Evolutionary conservation across 129 eudicot genomes (phyloP), one percentile per base, ranked within the genome.

Genomic region (Tagetes patula): DNA sequence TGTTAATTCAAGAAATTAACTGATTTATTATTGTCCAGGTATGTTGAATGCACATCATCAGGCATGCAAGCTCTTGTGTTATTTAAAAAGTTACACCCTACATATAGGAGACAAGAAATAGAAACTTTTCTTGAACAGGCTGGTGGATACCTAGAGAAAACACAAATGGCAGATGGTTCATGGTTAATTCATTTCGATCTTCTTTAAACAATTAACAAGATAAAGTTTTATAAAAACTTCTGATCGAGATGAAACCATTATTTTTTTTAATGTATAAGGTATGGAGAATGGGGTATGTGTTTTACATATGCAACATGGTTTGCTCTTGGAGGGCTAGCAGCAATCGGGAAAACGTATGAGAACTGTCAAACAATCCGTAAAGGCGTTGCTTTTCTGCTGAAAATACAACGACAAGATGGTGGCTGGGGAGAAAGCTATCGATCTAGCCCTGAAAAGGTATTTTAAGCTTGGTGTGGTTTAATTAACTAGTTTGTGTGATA

Each of bases 261-360:
- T n/a, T n/a, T n/a, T n/a, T n/a, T n/a, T n/a, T n/a, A n/a, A n/a
- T n/a, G n/a, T n/a, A n/a, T n/a, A n/a, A n/a, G n/a, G n/a, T n/a
- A n/a, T n/a, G n/a, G 94, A n/a, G 82, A 78, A 33, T 87, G 94
- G 91, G 96, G 91, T n/a, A 79, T 85, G 32, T 87, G 96, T 77
- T 90, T 87, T 53, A 87, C 85, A 27, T 87, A 87, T 37, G 89
- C 83, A 3, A 74, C 87, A 12, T 85, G 82, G 85, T 90, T 72
- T 77, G 96, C 89, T 31, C 66, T 90, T 8, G 84, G 80, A 71
- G 96, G 87, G n/a, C 64, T 90, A 12, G 66, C 74, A 20, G 78
- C 89, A 32, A 83, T 82, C 0, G 89, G 91, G 13, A 90, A 83
- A 70, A 85, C 85, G 30, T 85, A 76, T 71, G 14, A 48, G 59